Evolutionary conservation across 75 land plant genomes (phyloP).

Genomic region (Sequoiadendron giganteum): DNA sequence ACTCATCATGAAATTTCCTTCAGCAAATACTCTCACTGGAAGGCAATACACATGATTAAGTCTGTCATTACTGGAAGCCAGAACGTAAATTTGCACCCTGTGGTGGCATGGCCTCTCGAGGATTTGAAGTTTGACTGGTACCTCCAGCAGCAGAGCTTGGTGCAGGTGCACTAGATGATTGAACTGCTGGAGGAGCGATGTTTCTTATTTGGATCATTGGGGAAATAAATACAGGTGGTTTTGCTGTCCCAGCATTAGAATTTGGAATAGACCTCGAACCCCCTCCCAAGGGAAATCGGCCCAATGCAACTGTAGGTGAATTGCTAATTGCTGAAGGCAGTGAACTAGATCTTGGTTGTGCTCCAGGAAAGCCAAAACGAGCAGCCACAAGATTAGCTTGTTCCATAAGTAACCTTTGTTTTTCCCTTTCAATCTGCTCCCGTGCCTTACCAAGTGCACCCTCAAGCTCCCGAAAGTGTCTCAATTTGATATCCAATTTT

Average conservation of each 20-base stretch:
- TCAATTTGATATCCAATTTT: conserved; percentile 81
- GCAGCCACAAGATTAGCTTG: conserved; percentile 65
- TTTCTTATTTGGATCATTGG: conserved; percentile 6
- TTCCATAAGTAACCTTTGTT: conserved; percentile 71
- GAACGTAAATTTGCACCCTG: not conserved
- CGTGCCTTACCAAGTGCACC: conserved; percentile 46
- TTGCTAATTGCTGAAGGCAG: not conserved
- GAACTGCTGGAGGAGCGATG: not conserved
- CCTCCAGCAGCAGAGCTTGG: not conserved
- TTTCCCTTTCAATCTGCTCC: conserved; percentile 72
- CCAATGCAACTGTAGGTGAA: conserved; percentile 6
- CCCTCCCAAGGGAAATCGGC: not conserved
- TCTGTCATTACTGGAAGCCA: not conserved
- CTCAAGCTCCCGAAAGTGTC: conserved; percentile 73
- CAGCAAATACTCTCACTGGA: not conserved
- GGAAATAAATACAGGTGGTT: not conserved
- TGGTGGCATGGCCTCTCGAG: not conserved
- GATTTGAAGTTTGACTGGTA: not conserved
- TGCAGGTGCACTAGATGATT: not conserved
- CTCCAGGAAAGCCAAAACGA: conserved; percentile 46
- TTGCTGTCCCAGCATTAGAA: conserved; percentile 4
- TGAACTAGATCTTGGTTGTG: conserved; percentile 18
- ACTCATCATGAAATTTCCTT: conserved; percentile 1
- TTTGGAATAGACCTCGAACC: not conserved
- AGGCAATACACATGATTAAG: not conserved